phyloP scores from a whole-genome alignment of 1,139 yeast genomes.

The Saccharomyces hybrid region DNA sequence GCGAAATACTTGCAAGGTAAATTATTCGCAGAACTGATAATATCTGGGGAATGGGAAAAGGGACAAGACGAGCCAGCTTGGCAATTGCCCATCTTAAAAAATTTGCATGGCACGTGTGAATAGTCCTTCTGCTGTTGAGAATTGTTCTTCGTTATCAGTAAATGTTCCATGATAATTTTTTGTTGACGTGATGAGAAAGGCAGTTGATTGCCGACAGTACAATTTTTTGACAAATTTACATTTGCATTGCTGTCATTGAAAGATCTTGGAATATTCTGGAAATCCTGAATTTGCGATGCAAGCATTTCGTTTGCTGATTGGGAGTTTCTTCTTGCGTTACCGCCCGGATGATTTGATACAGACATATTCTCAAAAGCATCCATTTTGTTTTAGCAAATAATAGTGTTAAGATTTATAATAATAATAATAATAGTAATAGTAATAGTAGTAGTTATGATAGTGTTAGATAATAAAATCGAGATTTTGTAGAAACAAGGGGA shows the following conservation, averaged over 20 bases:
- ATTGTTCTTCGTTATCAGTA: conserved; percentile 24
- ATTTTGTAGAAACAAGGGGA: not conserved
- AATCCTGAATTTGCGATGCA: not conserved
- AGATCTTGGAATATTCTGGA: conserved; percentile 1
- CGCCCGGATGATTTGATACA: not conserved
- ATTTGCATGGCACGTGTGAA: conserved; percentile 92
- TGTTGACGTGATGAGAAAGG: conserved; percentile 17
- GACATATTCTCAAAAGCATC: not conserved
- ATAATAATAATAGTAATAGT: not conserved
- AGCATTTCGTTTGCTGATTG: not conserved
- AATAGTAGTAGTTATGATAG: not conserved
- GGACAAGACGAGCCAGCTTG: conserved; percentile 93
- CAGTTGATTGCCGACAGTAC: not conserved
- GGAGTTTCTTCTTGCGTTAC: not conserved
- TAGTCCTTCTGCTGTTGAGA: conserved; percentile 20
- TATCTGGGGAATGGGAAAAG: conserved; percentile 64
- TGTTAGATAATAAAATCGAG: not conserved
- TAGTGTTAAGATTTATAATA: not conserved
- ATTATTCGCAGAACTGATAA: conserved; percentile 39
- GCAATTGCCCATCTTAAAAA: conserved; percentile 82
- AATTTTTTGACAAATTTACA: not conserved
- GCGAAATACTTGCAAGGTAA: conserved; percentile 90
- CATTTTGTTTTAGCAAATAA: not conserved
- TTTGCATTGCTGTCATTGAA: not conserved
- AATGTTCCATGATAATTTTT: conserved; percentile 22